Percentiles rank a stretch among this genome's conserved stretches.
phyloP scores from a whole-genome alignment of 2,329 filamentous ascomycete genomes.

The Penicillium sp. region DNA sequence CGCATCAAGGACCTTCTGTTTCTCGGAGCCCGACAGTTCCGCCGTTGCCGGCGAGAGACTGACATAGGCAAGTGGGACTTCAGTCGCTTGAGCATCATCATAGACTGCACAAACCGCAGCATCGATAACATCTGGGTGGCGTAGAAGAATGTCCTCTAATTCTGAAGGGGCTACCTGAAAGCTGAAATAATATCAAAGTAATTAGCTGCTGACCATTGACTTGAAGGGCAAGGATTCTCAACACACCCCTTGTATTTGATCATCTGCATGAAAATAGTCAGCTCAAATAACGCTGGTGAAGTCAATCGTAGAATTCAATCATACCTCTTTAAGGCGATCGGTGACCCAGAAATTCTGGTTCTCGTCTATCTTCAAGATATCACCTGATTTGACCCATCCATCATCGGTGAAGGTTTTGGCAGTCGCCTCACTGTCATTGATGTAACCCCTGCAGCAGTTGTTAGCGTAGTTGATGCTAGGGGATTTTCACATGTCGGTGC shows the following conservation, averaged over 20 bases:
- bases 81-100: conserved; percentile 21
- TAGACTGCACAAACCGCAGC: conserved; percentile 23
- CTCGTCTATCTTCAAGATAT: conserved; percentile 19
- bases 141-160: conserved; percentile 77
- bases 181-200: not conserved
- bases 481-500: not conserved
- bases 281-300: not conserved
- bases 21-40: not conserved
- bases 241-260: conserved; percentile 1
- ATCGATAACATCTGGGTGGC: conserved; percentile 54
- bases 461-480: not conserved
- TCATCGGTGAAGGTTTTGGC: conserved; percentile 13
- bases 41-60: conserved; percentile 6
- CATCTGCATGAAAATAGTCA: not conserved
- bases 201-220: not conserved
- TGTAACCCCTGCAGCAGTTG: conserved; percentile 13
- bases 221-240: not conserved
- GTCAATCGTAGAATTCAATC: not conserved
- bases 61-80: conserved; percentile 23
- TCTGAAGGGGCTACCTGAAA: conserved; percentile 64
- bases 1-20: conserved; percentile 9
- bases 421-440: conserved; percentile 18
- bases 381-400: conserved; percentile 20
- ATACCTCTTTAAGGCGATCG: conserved; percentile 24
- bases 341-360: conserved; percentile 21